Evolutionary conservation across 371 early-diverging fungal species (phyloP).

Genomic region (Lichtheimia hyalospora): DNA sequence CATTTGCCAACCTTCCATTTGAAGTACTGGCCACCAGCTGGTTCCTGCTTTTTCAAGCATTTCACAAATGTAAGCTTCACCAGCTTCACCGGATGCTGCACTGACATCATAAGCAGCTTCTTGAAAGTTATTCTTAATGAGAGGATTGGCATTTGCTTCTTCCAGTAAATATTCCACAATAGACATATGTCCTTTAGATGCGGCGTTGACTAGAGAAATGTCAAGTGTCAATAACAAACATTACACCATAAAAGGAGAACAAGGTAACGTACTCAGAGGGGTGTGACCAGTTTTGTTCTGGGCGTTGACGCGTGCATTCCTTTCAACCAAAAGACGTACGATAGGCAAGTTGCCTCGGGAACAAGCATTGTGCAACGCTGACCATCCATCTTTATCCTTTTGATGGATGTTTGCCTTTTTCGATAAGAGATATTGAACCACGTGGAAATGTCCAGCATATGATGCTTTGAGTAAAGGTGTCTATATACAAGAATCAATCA

Average conservation of each 20-base stretch:
- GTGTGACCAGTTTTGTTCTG: conserved; percentile 72
- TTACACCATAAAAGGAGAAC: conserved; percentile 2
- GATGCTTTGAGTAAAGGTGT: conserved; percentile 82
- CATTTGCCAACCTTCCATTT: conserved; percentile 25
- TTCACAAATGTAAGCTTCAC: conserved; percentile 64
- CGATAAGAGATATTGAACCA: conserved; percentile 65
- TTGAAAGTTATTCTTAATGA: conserved; percentile 65
- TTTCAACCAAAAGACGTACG: conserved; percentile 58
- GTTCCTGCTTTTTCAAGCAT: conserved; percentile 63
- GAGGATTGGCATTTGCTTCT: conserved; percentile 63
- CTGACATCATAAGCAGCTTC: conserved; percentile 86
- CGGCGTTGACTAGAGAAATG: conserved; percentile 65
- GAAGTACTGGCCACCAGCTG: conserved; percentile 38
- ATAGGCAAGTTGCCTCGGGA: conserved; percentile 62
- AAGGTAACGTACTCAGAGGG: conserved; percentile 65
- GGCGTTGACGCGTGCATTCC: conserved; percentile 62
- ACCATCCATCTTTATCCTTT: conserved; percentile 85
- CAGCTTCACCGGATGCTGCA: conserved; percentile 59
- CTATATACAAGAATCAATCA: conserved; percentile 30
- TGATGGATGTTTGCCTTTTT: conserved; percentile 66
- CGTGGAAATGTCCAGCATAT: conserved; percentile 63
- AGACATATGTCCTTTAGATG: conserved; percentile 68
- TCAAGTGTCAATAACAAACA: not conserved
- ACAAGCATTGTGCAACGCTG: conserved; percentile 81
- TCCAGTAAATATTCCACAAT: conserved; percentile 70